Base-by-base conservation (phyloP, 2,329 filamentous ascomycete genomes). In the Bertia moriformis region DNA sequence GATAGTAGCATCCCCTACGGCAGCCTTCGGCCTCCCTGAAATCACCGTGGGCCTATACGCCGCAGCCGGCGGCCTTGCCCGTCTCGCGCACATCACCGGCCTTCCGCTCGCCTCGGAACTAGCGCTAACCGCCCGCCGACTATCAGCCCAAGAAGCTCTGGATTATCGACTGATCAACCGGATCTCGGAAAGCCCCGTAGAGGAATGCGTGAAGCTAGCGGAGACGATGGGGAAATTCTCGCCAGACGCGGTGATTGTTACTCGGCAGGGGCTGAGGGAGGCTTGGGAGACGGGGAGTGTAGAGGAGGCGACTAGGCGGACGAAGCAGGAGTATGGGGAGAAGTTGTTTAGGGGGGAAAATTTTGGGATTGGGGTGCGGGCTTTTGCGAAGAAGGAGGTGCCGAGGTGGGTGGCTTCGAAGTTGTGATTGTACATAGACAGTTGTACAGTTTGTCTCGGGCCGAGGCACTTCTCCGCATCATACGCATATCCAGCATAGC, bases 31-130 rank as follows among this genome's bases (percentile, higher is more conserved):
- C 1, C 57, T 73, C 5, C 67, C 69, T 7, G 69, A 73, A 51
- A 68, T 65, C 2, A 61, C 65, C 40, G 61, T 68, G 14, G 69
- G 69, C n/a, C 60, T 73, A 20, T 69, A 63, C 24, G 66, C 69
- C 1, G 66, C 57, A 4, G 69, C 66, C 1, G 69, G 69, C 4
- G 67, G 66, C 7, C 58, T 71, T 4, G 61, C 68, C 2, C 60
- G 69, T 14, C 54, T 71, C 5, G 64, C 69, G 2, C 61, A 66
- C 19, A 66, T 57, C 4, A 52, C 60, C 15, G 63, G 67, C 22
- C 51, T 69, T 39, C 67, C 66, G 14, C 48, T 66, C 12, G 66
- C 66, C 2, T 60, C 58, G 13, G 67, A 71, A 43, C 60, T 71
- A 40, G 66, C 63, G 3, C 50, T 71, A 19, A 66, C 67, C 0